Conservation (phyloP, 2,329 filamentous ascomycete genomes). For the Aspergillus sp. region DNA sequence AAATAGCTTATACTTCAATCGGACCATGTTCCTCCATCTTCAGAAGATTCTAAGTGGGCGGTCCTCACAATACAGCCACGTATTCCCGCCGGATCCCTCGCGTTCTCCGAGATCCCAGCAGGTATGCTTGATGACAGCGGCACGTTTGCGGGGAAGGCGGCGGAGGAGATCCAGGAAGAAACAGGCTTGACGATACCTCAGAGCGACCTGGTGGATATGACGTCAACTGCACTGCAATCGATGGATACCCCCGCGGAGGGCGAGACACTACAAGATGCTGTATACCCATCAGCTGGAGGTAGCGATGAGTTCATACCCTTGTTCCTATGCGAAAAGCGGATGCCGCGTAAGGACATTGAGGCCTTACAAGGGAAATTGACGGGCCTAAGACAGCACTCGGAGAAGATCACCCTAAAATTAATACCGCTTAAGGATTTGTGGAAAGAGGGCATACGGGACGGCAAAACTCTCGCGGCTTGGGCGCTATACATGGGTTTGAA, state of each 20-base stretch:
- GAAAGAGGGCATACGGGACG: slow-evolving; percentile 56
- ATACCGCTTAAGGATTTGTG: slow-evolving; percentile 53
- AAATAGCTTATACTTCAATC: slow-evolving; percentile 55
- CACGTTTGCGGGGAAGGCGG: slow-evolving; percentile 55
- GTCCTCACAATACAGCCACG: slow-evolving; percentile 59
- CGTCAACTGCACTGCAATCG: slow-evolving; percentile 46
- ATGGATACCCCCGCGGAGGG: slow-evolving; percentile 18
- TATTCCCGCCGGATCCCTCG: slow-evolving; percentile 55
- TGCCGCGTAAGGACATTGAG: slow-evolving; percentile 50
- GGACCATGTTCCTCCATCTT: slow-evolving; percentile 43
- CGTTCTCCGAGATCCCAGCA: slow-evolving; percentile 58
- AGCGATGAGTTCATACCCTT: slow-evolving; percentile 61
- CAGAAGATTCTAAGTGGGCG: slow-evolving; percentile 48
- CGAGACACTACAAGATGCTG: slow-evolving; percentile 47
- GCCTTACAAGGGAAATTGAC: slow-evolving; percentile 54
- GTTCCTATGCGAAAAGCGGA: slow-evolving; percentile 55
- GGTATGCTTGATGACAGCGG: slow-evolving; percentile 60
- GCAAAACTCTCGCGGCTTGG: slow-evolving; percentile 56
- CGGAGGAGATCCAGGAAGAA: slow-evolving; percentile 59
- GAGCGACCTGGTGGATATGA: slow-evolving; percentile 55
- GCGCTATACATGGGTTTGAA: slow-evolving; percentile 56
- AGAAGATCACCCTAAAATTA: slow-evolving; percentile 60
- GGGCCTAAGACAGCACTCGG: slow-evolving; percentile 54
- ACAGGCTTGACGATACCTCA: slow-evolving; percentile 53
- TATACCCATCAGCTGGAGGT: slow-evolving; percentile 57